Base-by-base conservation (phyloP, 768 basidiomycete genomes). In the Trametes meyenii region DNA sequence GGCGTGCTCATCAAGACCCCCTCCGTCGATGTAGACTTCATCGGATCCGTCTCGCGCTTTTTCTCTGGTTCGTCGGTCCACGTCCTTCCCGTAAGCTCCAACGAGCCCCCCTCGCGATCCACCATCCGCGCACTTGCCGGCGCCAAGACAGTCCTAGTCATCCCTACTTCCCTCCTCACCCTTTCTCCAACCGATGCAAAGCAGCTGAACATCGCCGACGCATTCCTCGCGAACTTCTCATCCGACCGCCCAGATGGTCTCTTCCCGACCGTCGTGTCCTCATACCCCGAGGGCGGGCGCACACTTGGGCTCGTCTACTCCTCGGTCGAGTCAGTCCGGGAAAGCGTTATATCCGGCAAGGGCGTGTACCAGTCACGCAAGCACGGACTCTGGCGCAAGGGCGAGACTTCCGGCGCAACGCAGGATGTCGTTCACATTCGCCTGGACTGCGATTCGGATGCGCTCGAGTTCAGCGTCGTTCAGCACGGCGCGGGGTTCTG, bases 331-430 rank as follows among this genome's bases (percentile, higher is more conserved):
- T 96, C 95, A 5, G 81, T 98, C 67, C 83, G 82, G 50, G 92
- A 96, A 73, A 90, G 91, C 67, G 94, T 99, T 72, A 62, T 86
- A 39, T 88, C 94, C 2, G 94, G 94, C 26, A 89, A 88, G 70
- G 97, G 97, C 16, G 89, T 96, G 13, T 99, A 99, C 72, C 95
- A 98, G 72, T 98, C 96, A 19, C 86, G 97, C 62, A 94, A 92
- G 71, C 93, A 96, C 69, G 96, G 96, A 16, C 78, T 98, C 35
- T 99, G 97, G 97, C 80, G 90, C 52, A 99, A 99, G 72, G 97
- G 97, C 16, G 96, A 94, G 76, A 96, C 95, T 0, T 96, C 94
- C 16, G 96, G 96, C 14, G 90, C 96, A 16, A 92, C 90, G 3
- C 97, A 99, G 70, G 85, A 92, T 17, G 84, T 99, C 57, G 76